Percentiles rank a stretch among this genome's conserved stretches.
Evolutionary conservation across 139 green algal genomes (phyloP).

Genomic region (Auxenochlorella pyrenoidosa): DNA sequence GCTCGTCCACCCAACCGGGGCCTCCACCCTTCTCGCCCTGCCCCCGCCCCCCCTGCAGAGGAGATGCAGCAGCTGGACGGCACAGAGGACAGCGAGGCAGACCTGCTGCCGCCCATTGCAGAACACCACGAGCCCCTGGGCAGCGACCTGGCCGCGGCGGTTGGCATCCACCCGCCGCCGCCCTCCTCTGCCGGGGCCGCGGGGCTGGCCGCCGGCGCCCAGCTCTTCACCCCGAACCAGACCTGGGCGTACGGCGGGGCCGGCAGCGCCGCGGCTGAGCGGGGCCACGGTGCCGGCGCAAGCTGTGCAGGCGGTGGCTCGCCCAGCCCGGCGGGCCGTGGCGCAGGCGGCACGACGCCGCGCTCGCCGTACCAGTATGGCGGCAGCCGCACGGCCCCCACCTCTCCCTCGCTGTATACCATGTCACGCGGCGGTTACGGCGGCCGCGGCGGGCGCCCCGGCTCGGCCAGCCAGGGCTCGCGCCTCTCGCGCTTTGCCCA

Average conservation of each 20-base stretch:
- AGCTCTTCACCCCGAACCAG: background rate
- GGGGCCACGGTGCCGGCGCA: background rate
- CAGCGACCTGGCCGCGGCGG: background rate
- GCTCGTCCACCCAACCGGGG: too few species aligned
- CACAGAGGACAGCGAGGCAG: background rate
- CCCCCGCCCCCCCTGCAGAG: background rate
- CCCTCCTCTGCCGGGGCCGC: background rate
- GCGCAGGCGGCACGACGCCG: background rate
- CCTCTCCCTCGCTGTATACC: background rate
- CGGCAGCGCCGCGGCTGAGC: background rate
- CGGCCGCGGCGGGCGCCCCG: background rate
- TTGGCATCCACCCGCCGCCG: background rate
- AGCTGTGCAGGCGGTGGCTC: background rate
- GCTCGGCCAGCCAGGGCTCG: background rate
- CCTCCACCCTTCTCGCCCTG: background rate
- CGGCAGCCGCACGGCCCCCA: background rate
- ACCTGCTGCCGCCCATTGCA: conserved; percentile 22
- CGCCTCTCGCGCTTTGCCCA: conserved; percentile 25
- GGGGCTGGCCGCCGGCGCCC: background rate
- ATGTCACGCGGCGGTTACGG: background rate
- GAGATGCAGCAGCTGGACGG: conserved; percentile 34
- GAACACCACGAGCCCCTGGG: conserved; percentile 4
- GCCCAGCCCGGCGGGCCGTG: background rate
- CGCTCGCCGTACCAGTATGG: background rate
- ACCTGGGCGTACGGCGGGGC: conserved; percentile 1